Conservation (phyloP, 2,329 filamentous ascomycete genomes). For the Hypoxylon sp. region DNA sequence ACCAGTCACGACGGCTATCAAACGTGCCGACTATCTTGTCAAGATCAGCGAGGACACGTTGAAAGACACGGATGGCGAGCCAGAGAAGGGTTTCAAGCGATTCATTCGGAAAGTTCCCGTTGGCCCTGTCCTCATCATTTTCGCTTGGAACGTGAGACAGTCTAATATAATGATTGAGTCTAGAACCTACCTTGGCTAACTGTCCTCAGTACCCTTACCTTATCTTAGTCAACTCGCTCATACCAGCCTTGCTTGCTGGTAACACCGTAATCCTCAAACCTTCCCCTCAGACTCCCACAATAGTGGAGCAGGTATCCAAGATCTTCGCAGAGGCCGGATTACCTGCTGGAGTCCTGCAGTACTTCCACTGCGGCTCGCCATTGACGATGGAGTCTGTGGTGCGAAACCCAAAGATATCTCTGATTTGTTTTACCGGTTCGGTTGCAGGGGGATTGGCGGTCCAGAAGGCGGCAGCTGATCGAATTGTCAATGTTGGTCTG, state of each 20-base stretch:
- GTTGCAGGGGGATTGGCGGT: slow-evolving; percentile 89
- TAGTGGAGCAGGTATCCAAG: slow-evolving; percentile 85
- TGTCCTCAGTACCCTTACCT: slow-evolving; percentile 86
- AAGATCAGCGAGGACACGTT: slow-evolving; percentile 85
- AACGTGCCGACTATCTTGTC: slow-evolving; percentile 86
- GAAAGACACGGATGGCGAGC: slow-evolving; percentile 84
- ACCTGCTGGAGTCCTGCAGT: slow-evolving; percentile 87
- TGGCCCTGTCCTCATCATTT: slow-evolving; percentile 89
- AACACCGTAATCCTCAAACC: slow-evolving; percentile 96
- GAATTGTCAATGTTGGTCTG: slow-evolving; percentile 87
- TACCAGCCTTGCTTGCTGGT: slow-evolving; percentile 90
- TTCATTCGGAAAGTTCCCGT: slow-evolving; percentile 91
- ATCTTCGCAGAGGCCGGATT: slow-evolving; percentile 86
- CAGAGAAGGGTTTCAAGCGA: slow-evolving; percentile 89
- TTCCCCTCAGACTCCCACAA: slow-evolving; percentile 93
- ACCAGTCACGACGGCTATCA: slow-evolving; percentile 81
- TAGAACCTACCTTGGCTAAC: slow-evolving; percentile 32
- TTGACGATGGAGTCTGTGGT: slow-evolving; percentile 83
- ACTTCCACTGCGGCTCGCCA: slow-evolving; percentile 89
- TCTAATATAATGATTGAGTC: background rate
- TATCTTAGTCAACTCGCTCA: slow-evolving; percentile 90
- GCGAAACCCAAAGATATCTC: slow-evolving; percentile 79
- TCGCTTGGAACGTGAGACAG: slow-evolving; percentile 90
- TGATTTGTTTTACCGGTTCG: slow-evolving; percentile 95
- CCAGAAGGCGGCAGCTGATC: slow-evolving; percentile 85